These are phyloP conservation scores for Choiromyces venosus DNA, from an alignment of 495 filamentous ascomycete species.

Conservation along the genomic window DNA sequence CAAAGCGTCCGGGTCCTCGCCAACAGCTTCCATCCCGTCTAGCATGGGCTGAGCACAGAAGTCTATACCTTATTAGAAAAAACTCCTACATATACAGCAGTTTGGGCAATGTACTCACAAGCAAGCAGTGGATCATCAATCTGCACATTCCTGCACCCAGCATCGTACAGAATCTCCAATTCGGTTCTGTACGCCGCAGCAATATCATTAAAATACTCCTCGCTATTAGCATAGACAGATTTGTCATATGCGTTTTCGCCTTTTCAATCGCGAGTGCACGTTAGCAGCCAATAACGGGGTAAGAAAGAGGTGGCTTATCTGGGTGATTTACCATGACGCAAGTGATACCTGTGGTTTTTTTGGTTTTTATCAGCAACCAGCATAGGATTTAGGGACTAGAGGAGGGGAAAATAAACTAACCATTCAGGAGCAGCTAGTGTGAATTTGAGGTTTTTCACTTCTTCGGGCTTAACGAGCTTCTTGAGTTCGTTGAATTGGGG, in stretches of 20 bases:
- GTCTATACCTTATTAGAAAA: slow-evolving; percentile 46
- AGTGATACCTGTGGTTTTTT: slow-evolving; percentile 9
- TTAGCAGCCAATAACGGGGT: neutral
- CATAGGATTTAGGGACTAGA: neutral
- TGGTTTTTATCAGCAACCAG: neutral
- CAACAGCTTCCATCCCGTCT: slow-evolving; percentile 58
- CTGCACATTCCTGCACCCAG: slow-evolving; percentile 65
- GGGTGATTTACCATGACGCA: slow-evolving; percentile 20
- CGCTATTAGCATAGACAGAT: slow-evolving; percentile 59
- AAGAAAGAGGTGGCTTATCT: neutral
- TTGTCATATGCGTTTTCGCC: slow-evolving; percentile 59
- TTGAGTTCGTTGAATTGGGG: slow-evolving; percentile 67
- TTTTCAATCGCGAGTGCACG: slow-evolving; percentile 30
- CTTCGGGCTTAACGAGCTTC: slow-evolving; percentile 53
- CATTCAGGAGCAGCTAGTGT: slow-evolving; percentile 68
- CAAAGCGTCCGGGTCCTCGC: slow-evolving; percentile 58
- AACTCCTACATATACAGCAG: too few species aligned
- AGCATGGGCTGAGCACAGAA: slow-evolving; percentile 76
- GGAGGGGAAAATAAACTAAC: slow-evolving; percentile 16
- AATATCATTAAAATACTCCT: slow-evolving; percentile 69
- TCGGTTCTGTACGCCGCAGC: slow-evolving; percentile 66
- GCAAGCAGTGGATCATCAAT: slow-evolving; percentile 73
- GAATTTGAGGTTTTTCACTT: slow-evolving; percentile 63
- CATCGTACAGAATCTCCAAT: slow-evolving; percentile 62
- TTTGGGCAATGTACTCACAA: slow-evolving; percentile 55